Base-by-base conservation (phyloP, 2,329 filamentous ascomycete genomes). In the Didymella keratinophila region DNA sequence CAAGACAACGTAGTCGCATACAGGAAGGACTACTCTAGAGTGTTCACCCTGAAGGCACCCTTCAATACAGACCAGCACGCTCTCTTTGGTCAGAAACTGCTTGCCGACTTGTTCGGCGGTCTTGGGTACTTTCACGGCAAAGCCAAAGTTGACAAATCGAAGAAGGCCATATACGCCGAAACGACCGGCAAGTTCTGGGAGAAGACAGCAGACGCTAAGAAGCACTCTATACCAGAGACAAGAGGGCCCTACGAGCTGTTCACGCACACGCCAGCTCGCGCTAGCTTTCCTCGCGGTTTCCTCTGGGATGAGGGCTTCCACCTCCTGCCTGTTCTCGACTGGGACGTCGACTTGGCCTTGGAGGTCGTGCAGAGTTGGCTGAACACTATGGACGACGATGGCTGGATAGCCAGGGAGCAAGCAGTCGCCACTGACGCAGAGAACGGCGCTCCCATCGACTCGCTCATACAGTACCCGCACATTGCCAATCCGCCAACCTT, bases 231-330 rank as follows among this genome's bases (percentile, higher is more conserved):
- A 64, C 87, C 92, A 66, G 83, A 86, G 59, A 79, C 88, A 0
- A 92, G 93, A 72, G 92, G 92, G 0, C 92, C 93, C 1, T 90
- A 89, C 60, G 91, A 96, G 73, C 85, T 98, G 4, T 96, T 93
- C 73, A 94, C 93, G 7, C 91, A 89, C 67, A 88, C 97, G 50
- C 94, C 94, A 0, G 97, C 93, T 9, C 85, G 95, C 8, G 90
- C 94, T 0, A 96, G 96, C 80, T 98, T 98, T 79, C 94, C 95
- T 3, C 86, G 95, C 61, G 94, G 94, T 0, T 98, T 98, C 74
- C 83, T 98, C 4, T 98, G 95, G 94, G 95, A 98, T 70, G 94
- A 98, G 76, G 94, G 94, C 0, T 98, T 97, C 78, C 94, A 98
- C 72, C 82, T 98, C 21, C 81, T 97, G 51, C 92, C 92, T 2